Evolutionary conservation across 306 rosid species (phyloP).

Genomic region (Prosopis cineraria): DNA sequence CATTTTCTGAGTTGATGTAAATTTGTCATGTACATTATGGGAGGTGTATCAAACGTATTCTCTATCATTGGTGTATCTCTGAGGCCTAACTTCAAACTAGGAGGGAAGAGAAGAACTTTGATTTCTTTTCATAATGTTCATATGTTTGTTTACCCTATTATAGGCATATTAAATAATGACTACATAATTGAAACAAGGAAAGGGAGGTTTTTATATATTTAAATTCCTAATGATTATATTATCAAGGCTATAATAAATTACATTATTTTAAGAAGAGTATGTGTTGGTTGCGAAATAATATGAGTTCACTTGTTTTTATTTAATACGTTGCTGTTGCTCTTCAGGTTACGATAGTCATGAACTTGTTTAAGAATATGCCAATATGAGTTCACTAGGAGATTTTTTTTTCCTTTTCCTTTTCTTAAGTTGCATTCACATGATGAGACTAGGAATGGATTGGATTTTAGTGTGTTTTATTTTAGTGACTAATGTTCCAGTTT

Average conservation of each 20-base stretch:
- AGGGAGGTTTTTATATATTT: neutral
- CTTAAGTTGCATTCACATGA: neutral
- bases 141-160: neutral
- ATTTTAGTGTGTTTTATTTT: neutral
- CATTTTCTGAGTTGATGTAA: neutral
- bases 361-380: constrained; percentile 22
- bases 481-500: constrained; percentile 14
- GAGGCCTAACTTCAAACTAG: neutral
- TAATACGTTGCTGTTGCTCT: neutral
- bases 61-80: neutral
- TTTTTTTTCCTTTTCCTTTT: neutral
- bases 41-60: neutral
- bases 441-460: constrained; percentile 15
- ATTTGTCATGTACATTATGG: neutral
- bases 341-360: neutral
- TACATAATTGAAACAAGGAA: neutral
- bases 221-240: neutral
- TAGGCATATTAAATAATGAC: neutral
- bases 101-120: neutral
- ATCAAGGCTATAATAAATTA: neutral
- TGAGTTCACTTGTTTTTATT: neutral
- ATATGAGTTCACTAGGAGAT: neutral
- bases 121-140: neutral
- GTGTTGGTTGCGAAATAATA: neutral
- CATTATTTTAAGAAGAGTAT: constrained; percentile 2